Evolutionary conservation across 2,329 filamentous ascomycete species (phyloP).

Genomic region (Chaetomium globosum): DNA sequence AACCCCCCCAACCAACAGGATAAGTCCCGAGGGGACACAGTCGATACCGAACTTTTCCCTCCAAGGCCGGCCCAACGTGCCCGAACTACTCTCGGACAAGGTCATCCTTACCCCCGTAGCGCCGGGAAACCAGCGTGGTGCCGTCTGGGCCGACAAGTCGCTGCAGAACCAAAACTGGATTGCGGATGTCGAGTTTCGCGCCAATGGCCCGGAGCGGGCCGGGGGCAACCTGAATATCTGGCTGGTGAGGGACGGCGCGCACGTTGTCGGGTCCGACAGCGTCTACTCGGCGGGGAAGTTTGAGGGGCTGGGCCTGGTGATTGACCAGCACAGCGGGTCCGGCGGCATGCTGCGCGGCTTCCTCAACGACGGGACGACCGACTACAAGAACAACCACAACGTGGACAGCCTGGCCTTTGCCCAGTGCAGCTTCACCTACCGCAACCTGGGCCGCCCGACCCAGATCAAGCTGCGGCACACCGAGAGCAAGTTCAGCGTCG

Average conservation of each 20-base stretch:
- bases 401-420: conserved; percentile 89
- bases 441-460: conserved; percentile 84
- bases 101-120: conserved; percentile 86
- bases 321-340: conserved; percentile 78
- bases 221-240: conserved; percentile 92
- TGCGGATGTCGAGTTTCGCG: conserved; percentile 83
- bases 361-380: conserved; percentile 83
- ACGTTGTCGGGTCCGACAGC: conserved; percentile 69
- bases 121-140: conserved; percentile 81
- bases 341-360: conserved; percentile 87
- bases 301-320: conserved; percentile 83
- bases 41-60: conserved; percentile 59
- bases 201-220: conserved; percentile 79
- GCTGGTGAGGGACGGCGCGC: conserved; percentile 73
- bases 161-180: conserved; percentile 72
- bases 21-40: conserved; percentile 63
- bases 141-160: conserved; percentile 72
- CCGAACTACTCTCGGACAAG: conserved; percentile 80
- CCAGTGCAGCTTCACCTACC: conserved; percentile 86
- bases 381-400: conserved; percentile 74
- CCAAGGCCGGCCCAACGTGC: conserved; percentile 56
- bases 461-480: conserved; percentile 73
- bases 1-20: conserved; percentile 47
- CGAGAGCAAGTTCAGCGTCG: conserved; percentile 69
- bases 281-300: conserved; percentile 84